A percentile compares a stretch with the other conserved stretches of the same genome.
Evolutionary conservation across 176 grass and related monocot species (phyloP).

Genomic region (Triticum aestivum): DNA sequence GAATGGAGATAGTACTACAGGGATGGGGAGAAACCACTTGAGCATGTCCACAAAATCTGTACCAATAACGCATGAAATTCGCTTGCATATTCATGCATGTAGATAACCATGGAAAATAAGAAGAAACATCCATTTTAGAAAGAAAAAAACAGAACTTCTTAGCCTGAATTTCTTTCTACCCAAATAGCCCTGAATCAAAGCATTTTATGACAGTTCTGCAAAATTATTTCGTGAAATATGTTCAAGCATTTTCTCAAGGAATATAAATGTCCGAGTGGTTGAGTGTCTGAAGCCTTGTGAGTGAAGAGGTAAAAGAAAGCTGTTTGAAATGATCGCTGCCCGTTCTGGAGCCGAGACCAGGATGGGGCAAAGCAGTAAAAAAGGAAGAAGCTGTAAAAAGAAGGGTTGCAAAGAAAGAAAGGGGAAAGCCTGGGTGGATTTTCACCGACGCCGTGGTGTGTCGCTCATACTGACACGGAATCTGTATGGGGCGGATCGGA

Average conservation of each 20-base stretch:
- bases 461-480: background rate
- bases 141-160: too few relatives aligned
- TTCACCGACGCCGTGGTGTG: background rate
- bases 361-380: background rate
- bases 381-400: slow-evolving; percentile 17
- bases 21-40: background rate
- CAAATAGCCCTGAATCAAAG: background rate
- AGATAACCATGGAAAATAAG: background rate
- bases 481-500: slow-evolving; percentile 18
- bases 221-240: background rate
- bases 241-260: background rate
- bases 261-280: background rate
- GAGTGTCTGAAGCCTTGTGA: background rate
- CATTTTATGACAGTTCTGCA: background rate
- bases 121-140: background rate
- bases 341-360: background rate
- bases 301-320: background rate
- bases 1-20: background rate
- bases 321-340: background rate
- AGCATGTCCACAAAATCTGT: background rate
- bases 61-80: background rate
- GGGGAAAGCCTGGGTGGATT: slow-evolving; percentile 23
- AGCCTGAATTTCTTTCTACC: background rate
- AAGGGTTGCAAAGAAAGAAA: background rate
- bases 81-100: background rate